phyloP scores from a whole-genome alignment of 257 asterid genomes.

The Apocynum venetum region DNA sequence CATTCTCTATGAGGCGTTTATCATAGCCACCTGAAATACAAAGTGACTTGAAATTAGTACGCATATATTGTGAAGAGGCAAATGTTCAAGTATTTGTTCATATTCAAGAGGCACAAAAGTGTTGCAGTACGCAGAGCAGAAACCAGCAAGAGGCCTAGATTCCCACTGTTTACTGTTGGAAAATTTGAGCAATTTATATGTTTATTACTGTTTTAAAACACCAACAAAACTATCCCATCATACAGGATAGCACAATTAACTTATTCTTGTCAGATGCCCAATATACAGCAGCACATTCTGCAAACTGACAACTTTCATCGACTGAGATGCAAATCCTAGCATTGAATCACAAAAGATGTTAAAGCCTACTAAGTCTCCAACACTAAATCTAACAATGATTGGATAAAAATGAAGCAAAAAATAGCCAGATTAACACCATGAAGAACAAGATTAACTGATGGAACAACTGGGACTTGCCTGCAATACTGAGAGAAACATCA shows the following conservation, averaged over 20 bases:
- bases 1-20: slow-evolving; percentile 80
- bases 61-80: not conserved
- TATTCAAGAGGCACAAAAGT: not conserved
- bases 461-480: slow-evolving; percentile 39
- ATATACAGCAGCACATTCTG: not conserved
- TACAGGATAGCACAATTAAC: not conserved
- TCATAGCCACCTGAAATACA: slow-evolving; percentile 76
- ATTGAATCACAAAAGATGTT: not conserved
- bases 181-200: not conserved
- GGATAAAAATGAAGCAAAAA: not conserved
- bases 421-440: not conserved
- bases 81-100: not conserved
- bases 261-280: not conserved
- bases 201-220: not conserved
- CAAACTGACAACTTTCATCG: not conserved
- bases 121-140: not conserved
- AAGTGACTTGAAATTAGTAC: not conserved
- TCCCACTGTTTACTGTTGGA: not conserved
- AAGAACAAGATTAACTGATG: not conserved
- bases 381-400: not conserved
- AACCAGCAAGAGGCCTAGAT: not conserved
- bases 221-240: not conserved
- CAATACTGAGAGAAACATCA: slow-evolving; percentile 64
- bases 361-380: not conserved
- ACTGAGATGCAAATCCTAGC: not conserved